Conservation (phyloP, 164 flowering plant species). For the Taxillus chinensis region DNA sequence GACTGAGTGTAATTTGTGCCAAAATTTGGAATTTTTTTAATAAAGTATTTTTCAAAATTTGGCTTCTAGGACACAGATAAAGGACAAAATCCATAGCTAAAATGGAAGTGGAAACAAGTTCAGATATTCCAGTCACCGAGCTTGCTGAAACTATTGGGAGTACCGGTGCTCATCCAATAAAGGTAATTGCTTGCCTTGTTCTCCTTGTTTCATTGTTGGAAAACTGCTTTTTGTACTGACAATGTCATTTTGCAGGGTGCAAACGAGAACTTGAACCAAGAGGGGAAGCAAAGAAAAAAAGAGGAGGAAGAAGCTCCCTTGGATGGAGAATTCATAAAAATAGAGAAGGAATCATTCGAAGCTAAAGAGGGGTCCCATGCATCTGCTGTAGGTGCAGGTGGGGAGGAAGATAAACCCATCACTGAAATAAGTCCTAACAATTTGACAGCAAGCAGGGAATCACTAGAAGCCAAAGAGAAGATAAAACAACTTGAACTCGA, state of each 20-base stretch:
- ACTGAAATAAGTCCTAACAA: conserved; percentile 18
- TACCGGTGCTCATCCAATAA: too few relatives aligned
- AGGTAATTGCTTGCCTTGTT: too few relatives aligned
- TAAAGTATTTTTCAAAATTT: too few relatives aligned
- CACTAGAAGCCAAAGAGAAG: conserved; percentile 58
- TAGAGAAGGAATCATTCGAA: conserved; percentile 68
- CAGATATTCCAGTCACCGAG: too few relatives aligned
- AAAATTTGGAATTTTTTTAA: too few relatives aligned
- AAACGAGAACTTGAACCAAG: conserved; percentile 20
- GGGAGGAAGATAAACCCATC: conserved; percentile 18
- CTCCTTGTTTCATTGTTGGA: too few relatives aligned
- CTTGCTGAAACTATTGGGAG: too few relatives aligned
- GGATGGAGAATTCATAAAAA: conserved; percentile 87
- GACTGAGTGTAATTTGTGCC: too few relatives aligned
- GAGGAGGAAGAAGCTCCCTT: conserved; percentile 60
- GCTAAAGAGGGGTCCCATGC: conserved; percentile 23
- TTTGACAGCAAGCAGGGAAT: conserved; percentile 29
- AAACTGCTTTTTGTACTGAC: too few relatives aligned
- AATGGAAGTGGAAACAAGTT: too few relatives aligned
- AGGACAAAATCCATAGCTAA: too few relatives aligned
- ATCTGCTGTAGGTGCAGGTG: conserved; percentile 11
- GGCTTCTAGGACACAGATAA: too few relatives aligned
- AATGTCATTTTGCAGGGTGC: conserved; percentile 9
- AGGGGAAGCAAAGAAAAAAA: conserved; percentile 22
- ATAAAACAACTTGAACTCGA: conserved; percentile 59